A percentile compares a stretch with the other conserved stretches of the same genome.
Evolutionary conservation across 2,329 filamentous ascomycete species (phyloP).

Genomic region (Ophidiomyces ophidiicola): DNA sequence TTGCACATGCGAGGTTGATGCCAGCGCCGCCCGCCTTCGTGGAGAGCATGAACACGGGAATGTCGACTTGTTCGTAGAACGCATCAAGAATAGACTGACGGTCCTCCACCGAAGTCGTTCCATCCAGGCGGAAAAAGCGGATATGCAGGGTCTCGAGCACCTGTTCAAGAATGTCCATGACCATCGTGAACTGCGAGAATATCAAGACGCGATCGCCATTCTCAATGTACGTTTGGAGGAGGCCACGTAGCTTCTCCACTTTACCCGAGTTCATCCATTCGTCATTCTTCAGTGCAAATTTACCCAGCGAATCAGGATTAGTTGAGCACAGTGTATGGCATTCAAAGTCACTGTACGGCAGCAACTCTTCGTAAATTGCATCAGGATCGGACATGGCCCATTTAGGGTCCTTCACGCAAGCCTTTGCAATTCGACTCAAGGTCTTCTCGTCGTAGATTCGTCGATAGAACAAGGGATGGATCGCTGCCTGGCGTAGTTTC

Average conservation of each 20-base stretch:
- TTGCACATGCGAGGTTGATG: constrained; percentile 88
- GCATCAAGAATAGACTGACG: constrained; percentile 80
- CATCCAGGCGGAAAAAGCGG: constrained; percentile 74
- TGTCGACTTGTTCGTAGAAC: constrained; percentile 62
- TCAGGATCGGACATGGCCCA: constrained; percentile 40
- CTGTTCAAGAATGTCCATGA: constrained; percentile 79
- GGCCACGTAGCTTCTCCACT: constrained; percentile 62
- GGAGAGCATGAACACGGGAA: constrained; percentile 83
- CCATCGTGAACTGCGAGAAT: constrained; percentile 85
- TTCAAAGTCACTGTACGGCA: constrained; percentile 49
- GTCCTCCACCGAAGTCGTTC: constrained; percentile 65
- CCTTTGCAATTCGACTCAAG: constrained; percentile 63
- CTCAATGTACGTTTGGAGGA: constrained; percentile 59
- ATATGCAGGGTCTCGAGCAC: constrained; percentile 64
- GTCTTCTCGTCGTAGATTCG: constrained; percentile 64
- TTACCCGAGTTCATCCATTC: constrained; percentile 72
- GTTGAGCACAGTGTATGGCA: constrained; percentile 47
- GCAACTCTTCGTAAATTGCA: constrained; percentile 43
- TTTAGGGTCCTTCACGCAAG: constrained; percentile 57
- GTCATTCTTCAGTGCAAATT: constrained; percentile 46
- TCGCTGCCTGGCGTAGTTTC: constrained; percentile 80
- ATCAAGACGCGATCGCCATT: constrained; percentile 80
- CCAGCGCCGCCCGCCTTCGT: constrained; percentile 94
- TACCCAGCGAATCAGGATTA: constrained; percentile 41
- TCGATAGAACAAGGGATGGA: constrained; percentile 80